Percentiles rank a stretch among this genome's conserved stretches.
Evolutionary conservation across 495 filamentous ascomycete genomes (phyloP).

Genomic region (Podospora pseudoanserina): DNA sequence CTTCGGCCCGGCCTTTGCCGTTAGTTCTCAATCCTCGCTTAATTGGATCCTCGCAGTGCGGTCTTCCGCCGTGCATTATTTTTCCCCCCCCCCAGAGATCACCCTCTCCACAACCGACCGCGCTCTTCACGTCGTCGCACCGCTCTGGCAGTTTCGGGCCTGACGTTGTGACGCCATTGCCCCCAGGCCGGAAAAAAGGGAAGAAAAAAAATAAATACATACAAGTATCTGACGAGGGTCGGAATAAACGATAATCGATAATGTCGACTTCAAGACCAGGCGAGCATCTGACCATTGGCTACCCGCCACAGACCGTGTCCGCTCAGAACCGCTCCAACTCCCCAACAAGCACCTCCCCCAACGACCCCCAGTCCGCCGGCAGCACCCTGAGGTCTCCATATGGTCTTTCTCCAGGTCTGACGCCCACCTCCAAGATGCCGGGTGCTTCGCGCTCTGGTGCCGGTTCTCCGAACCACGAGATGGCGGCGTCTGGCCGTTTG

Average conservation of each 20-base stretch:
- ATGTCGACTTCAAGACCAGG: constrained; percentile 88
- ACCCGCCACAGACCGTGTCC: constrained; percentile 55
- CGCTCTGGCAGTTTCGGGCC: constrained; percentile 11
- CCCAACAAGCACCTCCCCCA: constrained; percentile 84
- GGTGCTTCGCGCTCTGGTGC: constrained; percentile 77
- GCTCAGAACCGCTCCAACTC: constrained; percentile 74
- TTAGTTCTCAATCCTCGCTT: constrained; percentile 3
- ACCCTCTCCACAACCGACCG: constrained; percentile 18
- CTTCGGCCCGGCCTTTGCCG: constrained; percentile 5
- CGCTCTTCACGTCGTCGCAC: constrained; percentile 5
- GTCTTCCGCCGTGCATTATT: constrained; percentile 15
- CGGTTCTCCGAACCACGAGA: constrained; percentile 95
- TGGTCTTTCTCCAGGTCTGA: constrained; percentile 61
- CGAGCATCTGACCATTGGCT: constrained; percentile 68
- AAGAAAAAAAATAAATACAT: constrained; percentile 11
- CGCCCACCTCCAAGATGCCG: constrained; percentile 62
- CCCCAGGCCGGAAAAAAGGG: constrained; percentile 15
- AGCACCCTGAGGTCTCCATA: constrained; percentile 71
- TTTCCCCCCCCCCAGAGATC: not conserved
- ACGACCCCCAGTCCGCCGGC: constrained; percentile 67
- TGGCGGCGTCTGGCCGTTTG: constrained; percentile 63
- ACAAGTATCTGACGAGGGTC: constrained; percentile 40
- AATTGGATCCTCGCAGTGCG: not conserved
- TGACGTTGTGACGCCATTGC: constrained; percentile 14
- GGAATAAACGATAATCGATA: constrained; percentile 66